Evolutionary conservation across 768 basidiomycete genomes (phyloP).

Genomic region (Phaeotremella skinneri): DNA sequence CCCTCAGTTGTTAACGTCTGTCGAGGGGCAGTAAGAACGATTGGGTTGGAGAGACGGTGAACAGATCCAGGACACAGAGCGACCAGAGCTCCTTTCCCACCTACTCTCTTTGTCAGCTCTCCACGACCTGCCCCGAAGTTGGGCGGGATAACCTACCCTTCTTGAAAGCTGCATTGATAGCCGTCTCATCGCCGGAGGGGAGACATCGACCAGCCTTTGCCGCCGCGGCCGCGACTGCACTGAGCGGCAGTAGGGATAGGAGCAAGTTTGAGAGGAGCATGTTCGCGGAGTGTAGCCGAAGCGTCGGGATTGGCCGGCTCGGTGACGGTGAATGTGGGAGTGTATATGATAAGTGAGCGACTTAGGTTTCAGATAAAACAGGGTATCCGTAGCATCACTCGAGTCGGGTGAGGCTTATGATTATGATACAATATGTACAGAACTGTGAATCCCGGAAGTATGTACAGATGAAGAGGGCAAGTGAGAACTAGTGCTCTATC

Average conservation of each 20-base stretch:
- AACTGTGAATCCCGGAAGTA: background rate
- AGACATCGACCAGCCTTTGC: constrained; percentile 16
- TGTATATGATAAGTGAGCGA: too few species aligned
- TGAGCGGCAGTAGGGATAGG: background rate
- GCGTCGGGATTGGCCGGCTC: background rate
- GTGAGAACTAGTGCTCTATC: too few species aligned
- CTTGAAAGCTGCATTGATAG: constrained; percentile 34
- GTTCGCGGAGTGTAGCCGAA: background rate
- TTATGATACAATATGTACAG: background rate
- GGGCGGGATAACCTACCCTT: constrained; percentile 25
- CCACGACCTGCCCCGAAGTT: background rate
- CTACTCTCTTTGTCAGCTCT: constrained; percentile 15
- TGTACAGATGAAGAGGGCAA: background rate
- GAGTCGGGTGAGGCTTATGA: too few species aligned
- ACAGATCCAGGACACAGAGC: constrained; percentile 48
- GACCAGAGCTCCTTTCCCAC: constrained; percentile 46
- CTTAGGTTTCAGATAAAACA: too few species aligned
- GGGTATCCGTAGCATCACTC: too few species aligned
- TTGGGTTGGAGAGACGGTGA: constrained; percentile 43
- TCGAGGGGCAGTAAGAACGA: constrained; percentile 45
- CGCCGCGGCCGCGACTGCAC: background rate
- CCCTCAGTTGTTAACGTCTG: constrained; percentile 51
- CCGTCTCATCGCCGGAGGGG: constrained; percentile 29
- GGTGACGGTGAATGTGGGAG: too few species aligned
- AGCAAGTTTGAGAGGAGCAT: background rate